Base-by-base conservation (phyloP, 495 filamentous ascomycete species). In the Podospora comata region DNA sequence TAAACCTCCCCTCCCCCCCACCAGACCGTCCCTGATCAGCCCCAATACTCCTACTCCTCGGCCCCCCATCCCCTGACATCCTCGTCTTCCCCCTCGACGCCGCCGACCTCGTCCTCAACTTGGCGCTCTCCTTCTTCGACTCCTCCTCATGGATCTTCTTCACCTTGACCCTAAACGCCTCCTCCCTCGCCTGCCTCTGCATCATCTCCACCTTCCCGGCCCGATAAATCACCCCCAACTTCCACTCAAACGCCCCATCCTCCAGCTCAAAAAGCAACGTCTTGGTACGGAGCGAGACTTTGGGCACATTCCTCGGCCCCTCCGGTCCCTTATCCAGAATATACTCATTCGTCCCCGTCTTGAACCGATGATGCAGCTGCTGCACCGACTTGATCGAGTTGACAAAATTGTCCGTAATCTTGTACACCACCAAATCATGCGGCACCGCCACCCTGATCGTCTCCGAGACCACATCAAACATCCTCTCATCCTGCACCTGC, bases 181-280 rank as follows among this genome's bases (percentile, higher is more conserved):
- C 92, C 78, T 97, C 92, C 27, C 95, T 86, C 15, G 94, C 94
- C 67, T 94, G 79, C 16, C 95, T 86, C 74, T 97, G 94, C 74
- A 88, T 86, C 79, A 97, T 92, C 73, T 99, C 95, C 61, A 92
- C 81, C 26, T 96, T 80, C 2, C 96, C 95, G 23, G 90, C 85
- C 5, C 94, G 88, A 72, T 98, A 98, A 60, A 98, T 99, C 71
- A 89, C 86, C 0, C 92, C 91, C 23, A 99, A 84, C 73, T 97
- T 97, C 90, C 94, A 97, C 75, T 99, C 95, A 74, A 99, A 99
- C 1, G 92, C 89, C 63, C 95, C 93, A 77, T 99, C 95, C 78
- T 99, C 95, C 60, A 99, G 81, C 68, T 97, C 92, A 67, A 98
- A 92, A 26, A 97, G 79, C 11, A 98, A 76, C 0, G 89, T 91